These are phyloP conservation scores for Aspergillus oerlinghausenensis DNA, from an alignment of 2,329 filamentous ascomycete species.

Conservation along the genomic window DNA sequence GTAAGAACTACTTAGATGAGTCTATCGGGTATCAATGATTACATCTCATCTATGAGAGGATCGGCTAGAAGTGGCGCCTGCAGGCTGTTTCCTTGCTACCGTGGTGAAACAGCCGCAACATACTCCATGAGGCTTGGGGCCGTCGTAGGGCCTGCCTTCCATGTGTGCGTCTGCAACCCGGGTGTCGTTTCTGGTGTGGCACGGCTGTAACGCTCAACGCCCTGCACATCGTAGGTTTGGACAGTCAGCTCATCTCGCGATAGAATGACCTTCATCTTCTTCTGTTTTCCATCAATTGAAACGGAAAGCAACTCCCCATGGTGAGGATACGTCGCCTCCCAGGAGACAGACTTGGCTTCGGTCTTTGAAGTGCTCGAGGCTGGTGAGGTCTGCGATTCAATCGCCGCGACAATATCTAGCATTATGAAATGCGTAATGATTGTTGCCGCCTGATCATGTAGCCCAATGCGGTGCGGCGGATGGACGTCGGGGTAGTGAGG, in stretches of 20 bases:
- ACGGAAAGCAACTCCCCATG: conserved; percentile 30
- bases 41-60: neutral
- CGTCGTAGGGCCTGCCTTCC: conserved; percentile 13
- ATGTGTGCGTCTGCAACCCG: conserved; percentile 15
- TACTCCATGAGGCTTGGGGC: conserved; percentile 24
- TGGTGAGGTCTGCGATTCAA: conserved; percentile 18
- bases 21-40: neutral
- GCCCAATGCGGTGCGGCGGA: conserved; percentile 29
- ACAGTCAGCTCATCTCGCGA: conserved; percentile 24
- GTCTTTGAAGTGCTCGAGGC: neutral
- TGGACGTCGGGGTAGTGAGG: conserved; percentile 27
- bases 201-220: conserved; percentile 14
- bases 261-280: conserved; percentile 30
- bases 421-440: conserved; percentile 33
- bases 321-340: conserved; percentile 31
- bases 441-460: conserved; percentile 31
- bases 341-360: conserved; percentile 10
- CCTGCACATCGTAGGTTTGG: conserved; percentile 15
- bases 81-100: conserved; percentile 2
- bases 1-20: neutral
- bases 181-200: conserved; percentile 8
- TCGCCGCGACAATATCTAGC: conserved; percentile 33
- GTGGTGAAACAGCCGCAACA: conserved; percentile 14
- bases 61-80: neutral
- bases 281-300: conserved; percentile 17